Evolutionary conservation across 208 protist genomes (phyloP), one percentile per base, ranked within the genome.

Genomic region (Leishmania tarentolae): DNA sequence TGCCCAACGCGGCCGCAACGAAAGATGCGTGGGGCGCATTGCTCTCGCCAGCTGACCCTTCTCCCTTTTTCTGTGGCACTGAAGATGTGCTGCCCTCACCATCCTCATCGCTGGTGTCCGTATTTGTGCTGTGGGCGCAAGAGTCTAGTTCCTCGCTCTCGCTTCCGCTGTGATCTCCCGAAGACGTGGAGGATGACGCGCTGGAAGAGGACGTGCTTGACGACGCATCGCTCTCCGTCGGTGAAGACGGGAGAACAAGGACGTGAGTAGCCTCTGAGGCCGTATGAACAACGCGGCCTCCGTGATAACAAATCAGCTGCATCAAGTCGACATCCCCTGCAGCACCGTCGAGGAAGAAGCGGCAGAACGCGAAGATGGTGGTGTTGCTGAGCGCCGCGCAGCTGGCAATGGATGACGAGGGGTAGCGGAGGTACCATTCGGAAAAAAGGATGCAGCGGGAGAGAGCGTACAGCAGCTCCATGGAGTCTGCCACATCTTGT

Each of bases 401-500:
- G 70, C 85, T 82, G 0, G 83, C 76, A 13, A 96, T 88, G 42
- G 90, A 83, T 28, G 86, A 92, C 7, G 84, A 80, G n/a, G 93
- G 92, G 79, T 92, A 90, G n/a, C 92, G 89, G 46, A 95, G 76
- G 19, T 87, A 86, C 83, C 88, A 91, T 81, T 97, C 93, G 31
- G 87, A 87, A 35, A 94, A 85, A 1, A 86, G 78, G 19, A 95
- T 80, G 57, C 90, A 94, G 24, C 76, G 82, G 11, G 88, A 94
- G 42, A 95, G 86, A 28, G 90, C 92, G 76, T 90, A 86, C 7
- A 97, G 79, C 11, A 97, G 87, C 61, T 92, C 89, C 82, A 94
- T 88, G 15, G 93, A 96, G 40, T 72, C 57, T 9, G 78, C 50
- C 44, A 57, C 65, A 28, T 47, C 75, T 8, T 31, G 15, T 24